phyloP scores from a whole-genome alignment of 2,329 filamentous ascomycete genomes.

The Penicillium vulpinum region DNA sequence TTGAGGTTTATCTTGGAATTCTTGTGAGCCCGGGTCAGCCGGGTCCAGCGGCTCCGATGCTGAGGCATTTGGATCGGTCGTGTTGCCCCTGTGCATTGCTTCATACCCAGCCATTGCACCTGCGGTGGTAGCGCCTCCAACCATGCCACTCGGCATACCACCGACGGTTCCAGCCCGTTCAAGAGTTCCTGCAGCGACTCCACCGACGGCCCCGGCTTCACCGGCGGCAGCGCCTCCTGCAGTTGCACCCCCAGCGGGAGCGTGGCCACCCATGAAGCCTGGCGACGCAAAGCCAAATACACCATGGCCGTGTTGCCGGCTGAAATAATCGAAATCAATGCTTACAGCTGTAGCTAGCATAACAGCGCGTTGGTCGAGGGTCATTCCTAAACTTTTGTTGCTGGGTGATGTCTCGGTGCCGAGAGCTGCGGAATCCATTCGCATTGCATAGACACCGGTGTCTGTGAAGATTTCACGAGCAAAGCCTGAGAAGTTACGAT shows the following conservation, averaged over 20 bases:
- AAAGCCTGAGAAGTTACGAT: constrained; percentile 64
- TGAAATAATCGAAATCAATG: constrained; percentile 69
- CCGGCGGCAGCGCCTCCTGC: constrained; percentile 42
- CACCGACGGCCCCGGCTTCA: constrained; percentile 39
- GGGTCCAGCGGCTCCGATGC: not conserved
- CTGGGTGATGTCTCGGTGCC: constrained; percentile 36
- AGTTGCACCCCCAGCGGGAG: constrained; percentile 41
- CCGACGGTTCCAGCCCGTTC: constrained; percentile 43
- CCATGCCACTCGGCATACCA: constrained; percentile 39
- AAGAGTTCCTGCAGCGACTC: constrained; percentile 34
- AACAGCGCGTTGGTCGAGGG: constrained; percentile 64
- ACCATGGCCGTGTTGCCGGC: constrained; percentile 55
- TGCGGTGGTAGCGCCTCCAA: constrained; percentile 53
- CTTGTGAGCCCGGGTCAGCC: constrained; percentile 17
- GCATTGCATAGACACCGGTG: constrained; percentile 63
- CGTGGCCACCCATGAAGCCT: constrained; percentile 42
- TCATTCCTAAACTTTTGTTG: constrained; percentile 53
- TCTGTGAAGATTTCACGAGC: constrained; percentile 66
- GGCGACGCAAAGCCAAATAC: constrained; percentile 54
- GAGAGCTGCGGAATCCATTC: constrained; percentile 62
- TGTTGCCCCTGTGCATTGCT: constrained; percentile 58
- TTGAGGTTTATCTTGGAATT: constrained; percentile 26
- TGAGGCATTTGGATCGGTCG: constrained; percentile 28
- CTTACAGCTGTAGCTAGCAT: constrained; percentile 67
- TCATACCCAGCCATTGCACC: constrained; percentile 64